Percentiles rank a stretch among this genome's conserved stretches.
Conservation (phyloP, 805 yeast species). For the Wickerhamiella hasegawae region DNA sequence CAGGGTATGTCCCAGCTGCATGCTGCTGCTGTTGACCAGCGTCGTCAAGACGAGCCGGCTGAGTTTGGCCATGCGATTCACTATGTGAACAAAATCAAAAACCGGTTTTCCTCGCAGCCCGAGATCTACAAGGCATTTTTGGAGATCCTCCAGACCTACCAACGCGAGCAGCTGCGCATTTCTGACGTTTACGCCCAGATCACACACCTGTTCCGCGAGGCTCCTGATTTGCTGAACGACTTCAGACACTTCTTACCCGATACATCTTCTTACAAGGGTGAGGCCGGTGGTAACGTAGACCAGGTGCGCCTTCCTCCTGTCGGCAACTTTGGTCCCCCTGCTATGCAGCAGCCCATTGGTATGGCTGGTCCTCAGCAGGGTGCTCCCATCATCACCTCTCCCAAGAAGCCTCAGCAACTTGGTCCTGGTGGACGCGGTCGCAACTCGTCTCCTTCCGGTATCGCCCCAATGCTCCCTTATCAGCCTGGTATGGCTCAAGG, state of each 20-base stretch:
- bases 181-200: slow-evolving; percentile 93
- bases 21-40: slow-evolving; percentile 23
- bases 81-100: slow-evolving; percentile 91
- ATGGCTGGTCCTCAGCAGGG: slow-evolving; percentile 3
- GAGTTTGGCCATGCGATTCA: slow-evolving; percentile 95
- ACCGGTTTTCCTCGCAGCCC: slow-evolving; percentile 83
- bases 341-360: slow-evolving; percentile 1
- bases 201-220: slow-evolving; percentile 70
- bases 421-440: neutral
- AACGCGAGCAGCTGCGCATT: slow-evolving; percentile 88
- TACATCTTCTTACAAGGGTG: slow-evolving; percentile 29
- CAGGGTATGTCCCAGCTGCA: slow-evolving; percentile 23
- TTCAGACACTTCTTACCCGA: slow-evolving; percentile 93
- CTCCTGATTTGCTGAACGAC: slow-evolving; percentile 89
- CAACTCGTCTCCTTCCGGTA: neutral
- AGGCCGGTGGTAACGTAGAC: slow-evolving; percentile 16
- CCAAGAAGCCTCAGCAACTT: neutral
- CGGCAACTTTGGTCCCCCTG: slow-evolving; percentile 61
- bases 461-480: neutral
- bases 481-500: neutral
- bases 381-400: neutral
- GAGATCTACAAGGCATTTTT: slow-evolving; percentile 88
- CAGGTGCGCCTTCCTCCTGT: slow-evolving; percentile 65
- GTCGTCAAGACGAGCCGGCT: slow-evolving; percentile 41
- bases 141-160: slow-evolving; percentile 92